Evolutionary conservation across 768 basidiomycete species (phyloP), one percentile per base, ranked within the genome.

Genomic region (Naematelia aurantialba): DNA sequence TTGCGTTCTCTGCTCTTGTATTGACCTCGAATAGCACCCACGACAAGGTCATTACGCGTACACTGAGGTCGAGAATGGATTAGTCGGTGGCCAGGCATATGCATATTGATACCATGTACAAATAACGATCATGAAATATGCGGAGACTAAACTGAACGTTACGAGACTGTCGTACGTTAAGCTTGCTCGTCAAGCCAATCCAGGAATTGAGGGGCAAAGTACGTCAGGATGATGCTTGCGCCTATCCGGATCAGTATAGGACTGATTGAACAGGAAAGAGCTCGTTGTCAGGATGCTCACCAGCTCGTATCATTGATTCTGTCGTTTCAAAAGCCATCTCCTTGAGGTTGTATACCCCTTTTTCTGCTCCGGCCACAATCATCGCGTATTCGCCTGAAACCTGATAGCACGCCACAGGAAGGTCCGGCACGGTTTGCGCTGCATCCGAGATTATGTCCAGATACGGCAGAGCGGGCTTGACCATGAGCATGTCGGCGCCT

Each of bases 401-500:
- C 67, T 79, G 79, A 77, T 98, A 99, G 70, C 89, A 91, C 0
- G 96, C 96, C n/a, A 96, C 81, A 1, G 94, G 94, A 69, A 89
- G 87, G 72, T 94, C 86, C 0, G 85, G 84, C 4, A 89, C 86
- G 45, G 96, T 82, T 65, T 85, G 78, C 2, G 86, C 84, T 14
- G 90, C 91, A 70, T 96, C 91, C 29, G 88, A 83, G 66, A 99
- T 88, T 78, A 98, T 87, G 78, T 99, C 96, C 52, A 98, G 89
- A 79, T 98, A 98, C 0, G 96, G 93, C 60, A 98, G 78, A 0
- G 91, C 83, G 19, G 96, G 96, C 75, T 99, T 99, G 74, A 99
- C 91, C 93, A 99, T 98, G 75, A 99, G 85, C 70, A 99, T 89
- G 74, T 99, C 96, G 17, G 96, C 96, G 19, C 96, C 96, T 80